A percentile compares a stretch with the other conserved stretches of the same genome.
phyloP scores from a whole-genome alignment of 1,284 basidiomycete genomes.

The Kwoniella shivajii region DNA sequence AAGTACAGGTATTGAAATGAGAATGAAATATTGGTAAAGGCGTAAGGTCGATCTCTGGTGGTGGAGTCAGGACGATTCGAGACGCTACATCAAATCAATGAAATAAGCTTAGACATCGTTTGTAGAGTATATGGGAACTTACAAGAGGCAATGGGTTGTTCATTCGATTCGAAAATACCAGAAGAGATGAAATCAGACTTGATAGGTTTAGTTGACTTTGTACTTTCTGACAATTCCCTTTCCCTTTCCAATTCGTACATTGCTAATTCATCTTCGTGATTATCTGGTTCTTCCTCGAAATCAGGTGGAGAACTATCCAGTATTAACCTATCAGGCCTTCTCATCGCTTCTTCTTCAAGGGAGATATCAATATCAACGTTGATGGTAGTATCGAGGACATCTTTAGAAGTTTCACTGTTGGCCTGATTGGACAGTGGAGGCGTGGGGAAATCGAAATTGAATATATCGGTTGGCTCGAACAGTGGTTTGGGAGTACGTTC shows the following conservation, averaged over 20 bases:
- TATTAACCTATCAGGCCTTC: slow-evolving; percentile 5
- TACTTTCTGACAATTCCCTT: neutral
- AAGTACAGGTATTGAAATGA: slow-evolving; percentile 22
- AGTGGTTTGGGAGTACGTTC: slow-evolving; percentile 10
- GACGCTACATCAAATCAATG: slow-evolving; percentile 29
- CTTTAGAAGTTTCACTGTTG: neutral
- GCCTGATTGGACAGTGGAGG: neutral
- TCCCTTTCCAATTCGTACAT: slow-evolving; percentile 30
- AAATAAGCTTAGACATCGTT: neutral
- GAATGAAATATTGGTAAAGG: slow-evolving; percentile 11
- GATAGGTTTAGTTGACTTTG: neutral
- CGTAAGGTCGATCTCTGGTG: slow-evolving; percentile 18
- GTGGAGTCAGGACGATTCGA: slow-evolving; percentile 23
- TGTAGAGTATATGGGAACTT: neutral
- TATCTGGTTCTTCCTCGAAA: slow-evolving; percentile 27
- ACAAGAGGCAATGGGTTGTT: slow-evolving; percentile 32
- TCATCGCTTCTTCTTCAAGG: neutral
- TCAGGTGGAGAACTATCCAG: slow-evolving; percentile 29
- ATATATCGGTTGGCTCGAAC: slow-evolving; percentile 25
- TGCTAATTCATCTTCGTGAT: slow-evolving; percentile 35
- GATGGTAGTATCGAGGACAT: neutral
- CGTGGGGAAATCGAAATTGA: slow-evolving; percentile 24
- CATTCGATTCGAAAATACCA: slow-evolving; percentile 23
- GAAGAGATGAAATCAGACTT: slow-evolving; percentile 13
- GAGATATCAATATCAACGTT: neutral